Base-by-base conservation (phyloP, 23 red algal genomes). In the Cyanidioschyzon merolae region DNA sequence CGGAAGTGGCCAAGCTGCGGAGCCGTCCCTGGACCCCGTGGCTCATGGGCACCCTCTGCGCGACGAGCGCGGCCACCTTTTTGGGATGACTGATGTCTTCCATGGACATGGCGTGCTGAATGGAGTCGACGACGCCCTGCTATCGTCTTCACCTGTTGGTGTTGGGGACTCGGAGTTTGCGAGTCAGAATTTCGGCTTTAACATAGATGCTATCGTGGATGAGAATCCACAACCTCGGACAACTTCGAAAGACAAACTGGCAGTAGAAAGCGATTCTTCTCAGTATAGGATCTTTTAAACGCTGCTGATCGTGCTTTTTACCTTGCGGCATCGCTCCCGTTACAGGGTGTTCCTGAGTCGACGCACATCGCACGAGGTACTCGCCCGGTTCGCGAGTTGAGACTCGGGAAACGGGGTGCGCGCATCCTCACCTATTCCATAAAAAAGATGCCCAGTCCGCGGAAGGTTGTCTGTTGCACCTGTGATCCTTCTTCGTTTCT, bases 171-270 rank as follows among this genome's bases (percentile, higher is more conserved):
- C 76, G 68, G 90, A 95, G 39, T 95, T 95, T 57, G 90, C 85
- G 2, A 89, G 89, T 24, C 85, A 95, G 41, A 89, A 95, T 83
- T 95, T 95, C 79, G 90, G 90, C 0, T 95, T 95, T 79, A 83
- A 95, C 58, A 95, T 95, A 41, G 90, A 89, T 76, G 75, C 82
- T 2, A 95, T 95, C 41, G 80, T 95, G 35, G 80, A 95, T 75
- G 90, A 95, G 37, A 79, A 78, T 25, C 63, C 45, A 54, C 45
- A 54, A 21, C 45, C 45, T 7, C 7, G 21, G 21, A 21, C 12
- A 54, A 54, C 21, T 7, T 21, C 12, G 21, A 54, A 54, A 54
- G 45, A 54, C 45, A 15, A 7, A 21, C 21, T 54, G 45, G 12
- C 45, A 54, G 12, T 21, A 54, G 45, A 21, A 15, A 21, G 21